phyloP scores from a whole-genome alignment of 768 basidiomycete species.

The Tulasnella calospora region DNA sequence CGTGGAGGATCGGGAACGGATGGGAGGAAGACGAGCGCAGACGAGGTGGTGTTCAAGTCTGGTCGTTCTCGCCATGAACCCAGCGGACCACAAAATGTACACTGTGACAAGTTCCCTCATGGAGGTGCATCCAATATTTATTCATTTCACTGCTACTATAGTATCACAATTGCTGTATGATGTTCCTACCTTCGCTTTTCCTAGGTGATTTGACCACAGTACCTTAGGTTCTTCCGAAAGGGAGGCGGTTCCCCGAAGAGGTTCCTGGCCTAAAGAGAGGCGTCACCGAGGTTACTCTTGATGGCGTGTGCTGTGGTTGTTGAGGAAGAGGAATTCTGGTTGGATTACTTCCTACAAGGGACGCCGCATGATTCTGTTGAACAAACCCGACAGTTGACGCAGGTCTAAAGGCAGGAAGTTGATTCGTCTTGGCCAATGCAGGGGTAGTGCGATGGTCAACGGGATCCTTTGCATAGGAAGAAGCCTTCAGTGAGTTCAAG shows the following conservation, averaged over 20 bases:
- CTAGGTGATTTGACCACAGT: background rate
- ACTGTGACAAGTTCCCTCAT: background rate
- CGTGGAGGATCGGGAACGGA: slow-evolving; percentile 58
- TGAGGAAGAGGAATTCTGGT: background rate
- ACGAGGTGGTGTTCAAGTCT: slow-evolving; percentile 66
- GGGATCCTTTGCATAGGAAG: background rate
- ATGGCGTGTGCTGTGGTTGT: background rate
- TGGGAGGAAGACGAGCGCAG: slow-evolving; percentile 71
- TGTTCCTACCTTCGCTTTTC: background rate
- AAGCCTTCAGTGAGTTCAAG: background rate
- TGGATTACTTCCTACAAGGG: background rate
- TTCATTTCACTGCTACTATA: background rate
- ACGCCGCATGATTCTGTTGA: background rate
- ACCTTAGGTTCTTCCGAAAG: background rate
- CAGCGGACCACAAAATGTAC: background rate
- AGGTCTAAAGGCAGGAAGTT: background rate
- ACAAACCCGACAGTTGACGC: background rate
- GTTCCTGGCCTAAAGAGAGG: background rate
- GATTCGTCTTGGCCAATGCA: background rate
- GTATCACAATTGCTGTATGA: background rate
- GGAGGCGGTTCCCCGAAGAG: background rate
- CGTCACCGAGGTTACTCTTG: background rate
- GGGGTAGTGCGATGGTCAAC: background rate
- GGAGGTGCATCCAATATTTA: background rate
- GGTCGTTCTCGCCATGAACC: slow-evolving; percentile 38